A percentile compares a stretch with the other conserved stretches of the same genome.
Conservation (phyloP, 2,329 filamentous ascomycete genomes). For the Amauroascus verrucosus region DNA sequence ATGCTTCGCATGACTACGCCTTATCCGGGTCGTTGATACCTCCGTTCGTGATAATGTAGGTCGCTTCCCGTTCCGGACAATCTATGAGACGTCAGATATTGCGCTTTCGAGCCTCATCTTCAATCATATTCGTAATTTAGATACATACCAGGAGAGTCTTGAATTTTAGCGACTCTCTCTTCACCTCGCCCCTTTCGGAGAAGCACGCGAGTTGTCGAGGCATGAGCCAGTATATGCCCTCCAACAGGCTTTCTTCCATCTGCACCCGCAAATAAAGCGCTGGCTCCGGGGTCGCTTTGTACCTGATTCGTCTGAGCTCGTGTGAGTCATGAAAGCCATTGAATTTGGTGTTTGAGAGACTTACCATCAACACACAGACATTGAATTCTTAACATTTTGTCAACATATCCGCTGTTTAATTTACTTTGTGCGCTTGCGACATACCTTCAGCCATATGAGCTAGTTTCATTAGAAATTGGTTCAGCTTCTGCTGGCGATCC, state of each 20-base stretch:
- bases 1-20: constrained; percentile 28
- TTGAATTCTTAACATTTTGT: constrained; percentile 50
- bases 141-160: constrained; percentile 52
- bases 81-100: constrained; percentile 34
- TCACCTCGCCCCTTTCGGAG: constrained; percentile 59
- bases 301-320: constrained; percentile 54
- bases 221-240: constrained; percentile 59
- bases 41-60: constrained; percentile 59
- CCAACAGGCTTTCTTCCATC: constrained; percentile 59
- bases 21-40: constrained; percentile 60
- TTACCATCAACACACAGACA: constrained; percentile 52
- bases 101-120: neutral
- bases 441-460: constrained; percentile 54
- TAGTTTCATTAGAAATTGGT: constrained; percentile 53
- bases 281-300: constrained; percentile 59
- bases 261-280: constrained; percentile 55
- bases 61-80: constrained; percentile 58
- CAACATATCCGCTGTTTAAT: constrained; percentile 6
- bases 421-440: constrained; percentile 9
- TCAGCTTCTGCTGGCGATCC: constrained; percentile 58
- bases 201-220: constrained; percentile 55
- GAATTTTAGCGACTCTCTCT: constrained; percentile 59
- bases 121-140: neutral
- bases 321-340: neutral
- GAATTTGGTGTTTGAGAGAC: constrained; percentile 3